Evolutionary conservation across 163 green algal species (phyloP).

Genomic region (Scenedesmus sp.): DNA sequence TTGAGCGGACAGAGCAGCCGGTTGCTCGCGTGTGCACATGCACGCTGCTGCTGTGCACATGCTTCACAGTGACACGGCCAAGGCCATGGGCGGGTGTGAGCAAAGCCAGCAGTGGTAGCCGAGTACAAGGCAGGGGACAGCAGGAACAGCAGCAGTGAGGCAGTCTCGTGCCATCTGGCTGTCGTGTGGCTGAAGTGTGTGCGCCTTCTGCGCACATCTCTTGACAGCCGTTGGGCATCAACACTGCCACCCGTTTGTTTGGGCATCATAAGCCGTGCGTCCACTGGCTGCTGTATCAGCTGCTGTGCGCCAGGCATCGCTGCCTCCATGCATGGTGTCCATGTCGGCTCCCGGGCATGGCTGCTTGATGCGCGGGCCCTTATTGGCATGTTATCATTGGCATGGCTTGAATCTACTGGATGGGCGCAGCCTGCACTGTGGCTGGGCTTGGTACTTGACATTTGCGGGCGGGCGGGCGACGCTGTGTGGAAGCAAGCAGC

Average conservation of each 20-base stretch:
- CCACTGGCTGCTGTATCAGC: background rate
- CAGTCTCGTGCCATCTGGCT: background rate
- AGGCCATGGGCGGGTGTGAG: too few species aligned
- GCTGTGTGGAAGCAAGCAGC: background rate
- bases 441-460: too few species aligned
- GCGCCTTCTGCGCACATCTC: background rate
- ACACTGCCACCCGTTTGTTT: background rate
- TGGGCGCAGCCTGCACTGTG: background rate
- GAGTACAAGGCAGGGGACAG: background rate
- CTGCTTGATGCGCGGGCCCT: background rate
- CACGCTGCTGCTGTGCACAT: background rate
- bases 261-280: background rate
- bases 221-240: background rate
- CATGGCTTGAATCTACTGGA: background rate
- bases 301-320: background rate
- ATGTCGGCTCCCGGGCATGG: background rate
- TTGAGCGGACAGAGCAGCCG: background rate
- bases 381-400: background rate
- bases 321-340: background rate
- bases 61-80: too few species aligned
- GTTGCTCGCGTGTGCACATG: background rate
- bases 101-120: background rate
- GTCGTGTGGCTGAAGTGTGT: background rate
- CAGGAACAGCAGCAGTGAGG: background rate
- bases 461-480: too few species aligned